Evolutionary conservation across 2,329 filamentous ascomycete genomes (phyloP), one percentile per base, ranked within the genome.

Genomic region (Blumeria hordei): DNA sequence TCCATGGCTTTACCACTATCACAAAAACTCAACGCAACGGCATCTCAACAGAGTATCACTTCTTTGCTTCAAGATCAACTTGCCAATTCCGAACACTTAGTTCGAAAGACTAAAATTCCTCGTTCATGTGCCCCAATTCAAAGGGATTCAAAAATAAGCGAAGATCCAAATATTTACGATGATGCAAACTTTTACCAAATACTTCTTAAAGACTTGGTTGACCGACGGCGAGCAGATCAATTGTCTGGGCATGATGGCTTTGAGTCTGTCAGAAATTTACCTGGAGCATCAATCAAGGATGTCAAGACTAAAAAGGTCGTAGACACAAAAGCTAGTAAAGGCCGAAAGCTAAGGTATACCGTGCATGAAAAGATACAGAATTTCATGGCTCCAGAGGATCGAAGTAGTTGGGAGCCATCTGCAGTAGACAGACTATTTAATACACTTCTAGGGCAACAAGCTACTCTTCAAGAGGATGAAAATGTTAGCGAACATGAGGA

Each of bases 291-390:
- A 4, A 36, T 6, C 8, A 78, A 83, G 64, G 83, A 88, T 63
- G 81, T 80, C 55, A 94, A 90, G 72, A 75, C 83, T 57, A 83
- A 84, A 69, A 84, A 85, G 65, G 77, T 81, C 34, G 85, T 96
- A 4, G 92, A 98, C 67, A 88, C 88, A 18, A 92, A 88, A 66
- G 92, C 92, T 0, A 94, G 86, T 66, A 96, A 96, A 69, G 92
- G 92, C 6, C 74, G 92, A 53, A 95, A 95, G 71, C 77, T 98
- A 75, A 76, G 87, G 41, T 98, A 90, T 69, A 92, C 85, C 14
- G 87, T 95, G 49, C 88, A 96, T 65, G 90, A 96, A 71, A 96
- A 96, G 72, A 69, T 98, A 64, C 86, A 94, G 70, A 95, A 95
- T 67, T 96, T 96, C 65, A 95, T 95, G 88, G 88, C 88, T 10